A percentile compares a stretch with the other conserved stretches of the same genome.
These are phyloP conservation scores for Lyophyllum atratum DNA, from an alignment of 768 basidiomycete species.

Conservation along the genomic window DNA sequence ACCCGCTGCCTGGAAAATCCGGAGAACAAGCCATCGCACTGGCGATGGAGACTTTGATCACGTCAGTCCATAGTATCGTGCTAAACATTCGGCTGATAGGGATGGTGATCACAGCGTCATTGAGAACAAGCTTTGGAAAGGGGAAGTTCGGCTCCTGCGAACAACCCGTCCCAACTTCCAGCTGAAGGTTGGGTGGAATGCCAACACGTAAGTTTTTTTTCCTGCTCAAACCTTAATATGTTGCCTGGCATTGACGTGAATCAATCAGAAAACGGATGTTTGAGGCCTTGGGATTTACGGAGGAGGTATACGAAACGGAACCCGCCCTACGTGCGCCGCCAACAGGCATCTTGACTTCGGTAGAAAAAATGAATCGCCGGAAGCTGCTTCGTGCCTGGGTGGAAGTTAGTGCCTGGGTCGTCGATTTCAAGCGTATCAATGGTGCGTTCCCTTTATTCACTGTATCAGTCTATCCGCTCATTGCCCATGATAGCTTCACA, in stretches of 20 bases:
- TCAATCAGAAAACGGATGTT: constrained; percentile 44
- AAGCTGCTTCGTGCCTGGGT: constrained; percentile 81
- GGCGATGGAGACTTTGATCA: constrained; percentile 66
- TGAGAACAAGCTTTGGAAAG: constrained; percentile 76
- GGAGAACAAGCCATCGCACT: constrained; percentile 55
- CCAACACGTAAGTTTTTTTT: constrained; percentile 28
- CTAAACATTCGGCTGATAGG: constrained; percentile 9
- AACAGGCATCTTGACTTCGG: constrained; percentile 45
- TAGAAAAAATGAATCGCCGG: constrained; percentile 54
- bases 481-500: constrained; percentile 38
- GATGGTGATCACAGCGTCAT: constrained; percentile 56
- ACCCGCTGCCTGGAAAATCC: constrained; percentile 58
- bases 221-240: constrained; percentile 37
- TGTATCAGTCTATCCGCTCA: constrained; percentile 5
- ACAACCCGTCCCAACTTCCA: constrained; percentile 28
- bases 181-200: constrained; percentile 11
- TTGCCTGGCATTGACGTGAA: background rate
- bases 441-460: constrained; percentile 29
- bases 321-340: constrained; percentile 54
- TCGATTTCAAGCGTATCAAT: constrained; percentile 53
- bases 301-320: constrained; percentile 40
- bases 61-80: constrained; percentile 42
- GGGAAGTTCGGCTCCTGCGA: constrained; percentile 60
- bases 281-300: constrained; percentile 43
- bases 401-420: constrained; percentile 68